Percentiles rank a stretch among this genome's conserved stretches.
Conservation (phyloP, 495 filamentous ascomycete genomes). For the Opeltia flavorubescens region DNA sequence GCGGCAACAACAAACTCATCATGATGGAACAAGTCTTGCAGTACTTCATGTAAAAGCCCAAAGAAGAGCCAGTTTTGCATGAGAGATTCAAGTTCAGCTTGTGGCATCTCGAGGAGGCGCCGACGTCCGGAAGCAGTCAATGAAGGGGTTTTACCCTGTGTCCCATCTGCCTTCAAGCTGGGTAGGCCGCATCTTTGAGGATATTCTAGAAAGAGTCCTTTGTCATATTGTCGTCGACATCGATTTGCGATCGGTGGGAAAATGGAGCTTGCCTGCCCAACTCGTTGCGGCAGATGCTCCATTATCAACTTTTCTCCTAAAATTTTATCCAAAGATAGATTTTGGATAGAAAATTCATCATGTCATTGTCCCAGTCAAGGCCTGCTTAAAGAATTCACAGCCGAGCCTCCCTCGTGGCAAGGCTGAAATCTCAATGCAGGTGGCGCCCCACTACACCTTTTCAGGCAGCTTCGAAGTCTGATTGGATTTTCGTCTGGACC, state of each 20-base stretch:
- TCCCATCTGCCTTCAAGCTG: not conserved
- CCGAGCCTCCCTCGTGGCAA: no score
- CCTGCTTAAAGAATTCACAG: no score
- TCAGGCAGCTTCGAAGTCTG: no score
- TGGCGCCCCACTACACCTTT: no score
- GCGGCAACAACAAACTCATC: conserved; percentile 4
- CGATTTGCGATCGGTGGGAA: not conserved
- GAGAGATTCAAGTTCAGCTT: conserved; percentile 2
- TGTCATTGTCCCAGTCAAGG: no score
- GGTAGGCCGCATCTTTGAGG: not conserved
- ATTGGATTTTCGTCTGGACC: no score
- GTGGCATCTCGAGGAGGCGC: not conserved
- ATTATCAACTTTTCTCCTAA: no score
- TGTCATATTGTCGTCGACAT: not conserved
- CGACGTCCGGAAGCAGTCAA: not conserved
- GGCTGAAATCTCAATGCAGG: no score
- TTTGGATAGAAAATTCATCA: no score
- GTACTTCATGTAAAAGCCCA: conserved; percentile 5
- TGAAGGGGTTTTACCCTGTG: not conserved
- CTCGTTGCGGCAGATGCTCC: conserved; percentile 3
- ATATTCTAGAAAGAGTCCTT: not conserved
- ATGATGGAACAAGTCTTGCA: conserved; percentile 3
- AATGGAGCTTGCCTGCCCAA: not conserved
- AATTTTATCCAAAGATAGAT: no score
- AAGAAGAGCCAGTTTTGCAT: conserved; percentile 9